A percentile compares a stretch with the other conserved stretches of the same genome.
These are phyloP conservation scores for Arbutus unedo DNA, from an alignment of 148 eudicot genomes.

Conservation along the genomic window DNA sequence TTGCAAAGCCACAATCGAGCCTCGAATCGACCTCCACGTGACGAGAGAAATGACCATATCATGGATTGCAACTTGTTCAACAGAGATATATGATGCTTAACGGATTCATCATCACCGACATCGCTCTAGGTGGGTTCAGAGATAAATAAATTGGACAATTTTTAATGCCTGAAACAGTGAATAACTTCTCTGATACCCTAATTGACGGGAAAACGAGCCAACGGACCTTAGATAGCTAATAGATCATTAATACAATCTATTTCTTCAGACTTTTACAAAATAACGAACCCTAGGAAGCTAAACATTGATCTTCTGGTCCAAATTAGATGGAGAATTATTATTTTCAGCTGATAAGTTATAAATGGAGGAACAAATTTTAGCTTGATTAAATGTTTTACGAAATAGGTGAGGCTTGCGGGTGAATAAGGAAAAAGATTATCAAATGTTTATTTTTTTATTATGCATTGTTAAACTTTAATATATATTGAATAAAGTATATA, in stretches of 20 bases:
- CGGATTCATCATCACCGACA: slow-evolving; percentile 25
- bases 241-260: background rate
- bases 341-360: no score
- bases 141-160: slow-evolving; percentile 61
- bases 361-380: no score
- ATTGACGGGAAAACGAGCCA: background rate
- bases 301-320: no score
- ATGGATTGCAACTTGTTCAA: slow-evolving; percentile 48
- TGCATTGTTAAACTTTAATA: no score
- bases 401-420: no score
- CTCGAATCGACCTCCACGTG: slow-evolving; percentile 76
- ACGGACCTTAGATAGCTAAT: background rate
- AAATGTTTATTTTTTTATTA: no score
- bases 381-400: no score
- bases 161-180: slow-evolving; percentile 20
- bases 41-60: slow-evolving; percentile 50
- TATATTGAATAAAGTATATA: no score
- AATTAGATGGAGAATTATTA: no score
- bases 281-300: slow-evolving; percentile 2
- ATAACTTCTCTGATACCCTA: background rate
- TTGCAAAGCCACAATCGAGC: slow-evolving; percentile 92
- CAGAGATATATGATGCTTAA: slow-evolving; percentile 40
- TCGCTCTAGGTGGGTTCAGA: slow-evolving; percentile 31
- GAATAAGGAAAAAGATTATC: no score
- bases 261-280: background rate